phyloP scores from a whole-genome alignment of 2,329 filamentous ascomycete species.

The Rachicladosporium sp. region DNA sequence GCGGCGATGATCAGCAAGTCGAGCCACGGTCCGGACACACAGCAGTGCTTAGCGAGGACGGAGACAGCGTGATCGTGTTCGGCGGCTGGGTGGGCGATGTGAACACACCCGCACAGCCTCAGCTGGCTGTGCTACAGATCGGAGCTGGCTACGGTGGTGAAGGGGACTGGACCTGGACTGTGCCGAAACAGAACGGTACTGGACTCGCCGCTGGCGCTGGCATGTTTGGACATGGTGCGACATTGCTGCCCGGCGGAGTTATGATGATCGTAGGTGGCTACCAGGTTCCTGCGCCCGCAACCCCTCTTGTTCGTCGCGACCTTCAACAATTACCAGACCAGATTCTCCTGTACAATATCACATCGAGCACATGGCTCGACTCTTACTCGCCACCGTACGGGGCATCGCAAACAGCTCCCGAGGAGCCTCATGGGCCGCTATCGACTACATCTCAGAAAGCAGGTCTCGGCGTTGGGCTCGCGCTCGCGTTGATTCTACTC shows the following conservation, averaged over 20 bases:
- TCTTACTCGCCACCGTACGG: constrained; percentile 37
- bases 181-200: constrained; percentile 40
- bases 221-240: constrained; percentile 49
- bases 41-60: constrained; percentile 67
- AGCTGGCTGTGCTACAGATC: constrained; percentile 65
- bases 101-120: constrained; percentile 62
- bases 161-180: constrained; percentile 56
- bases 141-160: constrained; percentile 56
- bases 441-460: constrained; percentile 34
- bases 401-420: constrained; percentile 7
- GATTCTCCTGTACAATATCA: constrained; percentile 48
- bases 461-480: constrained; percentile 34
- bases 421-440: constrained; percentile 21
- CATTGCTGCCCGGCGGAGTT: constrained; percentile 48
- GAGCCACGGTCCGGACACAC: constrained; percentile 85
- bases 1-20: constrained; percentile 31
- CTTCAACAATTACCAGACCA: constrained; percentile 26
- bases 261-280: constrained; percentile 52
- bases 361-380: constrained; percentile 45
- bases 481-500: constrained; percentile 30
- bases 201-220: constrained; percentile 34
- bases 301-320: constrained; percentile 16
- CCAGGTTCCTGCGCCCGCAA: constrained; percentile 31
- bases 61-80: constrained; percentile 61
- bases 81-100: constrained; percentile 90